Evolutionary conservation across 768 basidiomycete genomes (phyloP), one percentile per base, ranked within the genome.

Genomic region (Suillus ampliporus): DNA sequence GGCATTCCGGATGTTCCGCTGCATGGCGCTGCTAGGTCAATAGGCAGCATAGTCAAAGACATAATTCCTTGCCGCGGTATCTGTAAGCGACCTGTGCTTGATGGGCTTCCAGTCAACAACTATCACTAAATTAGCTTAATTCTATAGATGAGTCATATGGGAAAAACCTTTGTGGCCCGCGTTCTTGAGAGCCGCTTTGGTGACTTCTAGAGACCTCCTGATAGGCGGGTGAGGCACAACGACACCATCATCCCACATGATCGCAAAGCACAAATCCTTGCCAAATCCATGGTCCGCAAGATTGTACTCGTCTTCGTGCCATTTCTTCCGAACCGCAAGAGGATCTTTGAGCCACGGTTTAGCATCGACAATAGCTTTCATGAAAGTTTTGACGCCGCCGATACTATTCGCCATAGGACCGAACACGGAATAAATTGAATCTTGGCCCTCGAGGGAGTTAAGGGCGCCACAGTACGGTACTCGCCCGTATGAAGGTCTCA

Each of bases 331-430:
- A 13, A 84, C 71, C 2, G 79, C 81, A 59, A 84, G 67, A 7
- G 91, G 87, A 67, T 93, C 92, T 61, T 77, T 81, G 4, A 81
- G 67, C 92, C 92, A 93, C 4, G 91, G 88, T 62, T 83, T 77
- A 28, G 77, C 68, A 65, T 80, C 83, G 15, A 89, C 68, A 28
- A 95, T 82, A 1, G 85, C 82, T 71, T 89, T 81, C 73, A 85
- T 83, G 75, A 95, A 94, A 0, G 74, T 65, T 69, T 86, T 88
- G 61, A 95, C 73, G n/a, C 84, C 90, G 31, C 31, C 31, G 31
- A 31, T 31, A 6, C 31, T 31, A 6, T 31, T 31, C 31, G 31
- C 31, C 31, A 31, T 31, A 31, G 31, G 31, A 31, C 31, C 31
- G 31, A 31, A 31, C 6, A 31, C 31, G 31, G 31, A 31, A 6